Conservation (phyloP, 345 rosid genomes). For the Schrenkiella parvula region DNA sequence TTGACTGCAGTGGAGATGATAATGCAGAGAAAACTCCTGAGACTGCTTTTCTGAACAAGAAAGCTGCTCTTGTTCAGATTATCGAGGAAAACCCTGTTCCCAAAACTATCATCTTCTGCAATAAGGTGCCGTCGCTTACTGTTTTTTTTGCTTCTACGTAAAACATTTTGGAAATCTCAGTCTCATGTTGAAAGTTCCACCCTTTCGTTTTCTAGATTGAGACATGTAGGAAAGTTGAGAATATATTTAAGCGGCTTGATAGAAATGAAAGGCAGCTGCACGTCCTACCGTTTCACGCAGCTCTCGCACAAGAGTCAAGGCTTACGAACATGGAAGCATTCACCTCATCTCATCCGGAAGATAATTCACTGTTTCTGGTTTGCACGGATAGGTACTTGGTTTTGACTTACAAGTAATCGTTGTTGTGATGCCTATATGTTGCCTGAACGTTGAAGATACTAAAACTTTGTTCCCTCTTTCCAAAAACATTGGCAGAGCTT, state of each 20-base stretch:
- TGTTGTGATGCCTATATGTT: neutral
- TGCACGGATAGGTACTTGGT: constrained; percentile 73
- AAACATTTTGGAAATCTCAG: neutral
- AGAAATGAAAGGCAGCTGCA: constrained; percentile 49
- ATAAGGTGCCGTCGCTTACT: constrained; percentile 49
- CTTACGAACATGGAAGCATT: constrained; percentile 77
- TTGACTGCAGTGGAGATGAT: constrained; percentile 88
- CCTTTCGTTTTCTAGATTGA: constrained; percentile 53
- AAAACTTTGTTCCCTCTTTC: neutral
- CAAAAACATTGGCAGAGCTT: constrained; percentile 54
- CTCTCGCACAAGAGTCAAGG: constrained; percentile 64
- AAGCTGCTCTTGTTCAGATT: constrained; percentile 69
- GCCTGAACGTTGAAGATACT: neutral
- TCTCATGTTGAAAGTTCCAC: neutral
- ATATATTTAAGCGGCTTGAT: constrained; percentile 66
- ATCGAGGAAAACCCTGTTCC: constrained; percentile 54
- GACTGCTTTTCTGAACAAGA: constrained; percentile 77
- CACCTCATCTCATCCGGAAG: constrained; percentile 41
- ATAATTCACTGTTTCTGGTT: constrained; percentile 57
- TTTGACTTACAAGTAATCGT: neutral
- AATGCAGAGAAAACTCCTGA: constrained; percentile 59
- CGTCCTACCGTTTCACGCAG: constrained; percentile 86
- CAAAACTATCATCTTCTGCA: constrained; percentile 83
- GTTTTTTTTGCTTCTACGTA: neutral
- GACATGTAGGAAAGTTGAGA: constrained; percentile 97